phyloP scores from a whole-genome alignment of 805 yeast species.

The Ogataea philodendri region DNA sequence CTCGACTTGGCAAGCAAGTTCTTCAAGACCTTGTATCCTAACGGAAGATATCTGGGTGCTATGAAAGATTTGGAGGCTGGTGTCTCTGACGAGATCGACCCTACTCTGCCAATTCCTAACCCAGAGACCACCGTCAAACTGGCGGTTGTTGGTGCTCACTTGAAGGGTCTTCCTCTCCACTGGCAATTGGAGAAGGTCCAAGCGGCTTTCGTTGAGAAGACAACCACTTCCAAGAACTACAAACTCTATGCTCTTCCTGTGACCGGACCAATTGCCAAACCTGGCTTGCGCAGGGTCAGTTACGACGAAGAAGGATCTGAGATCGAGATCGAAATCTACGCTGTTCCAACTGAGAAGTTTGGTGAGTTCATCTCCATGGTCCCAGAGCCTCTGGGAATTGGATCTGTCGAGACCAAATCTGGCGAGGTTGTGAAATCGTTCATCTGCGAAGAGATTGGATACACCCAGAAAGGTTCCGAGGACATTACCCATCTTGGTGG shows the following conservation, averaged over 20 bases:
- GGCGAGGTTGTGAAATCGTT: slow-evolving; percentile 91
- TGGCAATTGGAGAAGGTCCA: slow-evolving; percentile 89
- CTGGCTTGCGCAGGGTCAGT: slow-evolving; percentile 76
- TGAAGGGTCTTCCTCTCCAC: slow-evolving; percentile 82
- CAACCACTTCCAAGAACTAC: slow-evolving; percentile 71
- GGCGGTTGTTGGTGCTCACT: slow-evolving; percentile 97
- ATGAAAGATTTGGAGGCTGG: slow-evolving; percentile 25
- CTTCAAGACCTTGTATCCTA: slow-evolving; percentile 47
- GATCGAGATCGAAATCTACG: slow-evolving; percentile 78
- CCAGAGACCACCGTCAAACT: slow-evolving; percentile 51
- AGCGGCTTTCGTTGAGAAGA: slow-evolving; percentile 64
- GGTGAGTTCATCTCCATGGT: slow-evolving; percentile 86
- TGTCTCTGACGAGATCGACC: slow-evolving; percentile 43
- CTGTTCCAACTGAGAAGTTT: slow-evolving; percentile 72
- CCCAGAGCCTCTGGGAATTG: slow-evolving; percentile 94
- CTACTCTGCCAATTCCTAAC: slow-evolving; percentile 44
- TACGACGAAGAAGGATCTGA: slow-evolving; percentile 47
- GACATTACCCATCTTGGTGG: slow-evolving; percentile 90
- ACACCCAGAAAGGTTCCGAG: slow-evolving; percentile 62
- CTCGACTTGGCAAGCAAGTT: slow-evolving; percentile 77
- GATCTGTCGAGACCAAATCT: slow-evolving; percentile 76
- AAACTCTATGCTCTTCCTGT: slow-evolving; percentile 80
- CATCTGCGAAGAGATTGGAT: slow-evolving; percentile 91
- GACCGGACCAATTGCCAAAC: slow-evolving; percentile 80
- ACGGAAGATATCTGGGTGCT: slow-evolving; percentile 57